Base-by-base conservation (phyloP, 2,329 filamentous ascomycete species). In the Microdochium bolleyi region DNA sequence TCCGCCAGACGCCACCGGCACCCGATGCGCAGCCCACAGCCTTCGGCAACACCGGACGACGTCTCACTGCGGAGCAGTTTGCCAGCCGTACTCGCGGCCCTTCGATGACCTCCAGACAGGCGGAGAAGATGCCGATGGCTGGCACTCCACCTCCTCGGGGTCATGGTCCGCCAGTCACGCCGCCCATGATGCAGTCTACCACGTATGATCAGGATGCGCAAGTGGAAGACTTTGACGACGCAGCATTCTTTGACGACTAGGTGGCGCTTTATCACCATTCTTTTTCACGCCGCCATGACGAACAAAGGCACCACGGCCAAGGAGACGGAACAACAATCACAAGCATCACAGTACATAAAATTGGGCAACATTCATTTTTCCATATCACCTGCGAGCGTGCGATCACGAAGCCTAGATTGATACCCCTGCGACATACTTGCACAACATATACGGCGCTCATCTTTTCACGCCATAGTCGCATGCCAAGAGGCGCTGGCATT, bases 141-240 rank as follows among this genome's bases (percentile, higher is more conserved):
- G 70, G 64, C 25, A 76, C 74, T 13, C 74, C 79, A 1, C 70
- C 71, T 51, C 71, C 71, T 22, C 72, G 68, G 24, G 65, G 69
- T 56, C 58, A 62, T 56, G 61, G 59, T 59, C 70, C 70, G 46
- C 79, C 78, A 5, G 71, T 77, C 55, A 85, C 83, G 52, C 82
- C 83, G 25, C 80, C 80, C 0, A 84, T 85, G 78, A 80, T 83
- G 77, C 73, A 72, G 32, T 66, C 75, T 32, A 75, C 73, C 54
- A 74, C 73, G 30, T 86, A 85, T 63, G 83, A 86, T 62, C 74
- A 74, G 27, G 82, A 86, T 64, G 83, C 83, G 7, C 76, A 76
- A 37, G 73, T 77, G 2, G 80, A 76, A 53, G 77, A 80, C 52
- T 81, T 81, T 67, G 79, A 83, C 60, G 79, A 83, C 63, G 75